These are phyloP conservation scores for Botrytis hyacinthi DNA, from an alignment of 2,329 filamentous ascomycete species.

Conservation along the genomic window DNA sequence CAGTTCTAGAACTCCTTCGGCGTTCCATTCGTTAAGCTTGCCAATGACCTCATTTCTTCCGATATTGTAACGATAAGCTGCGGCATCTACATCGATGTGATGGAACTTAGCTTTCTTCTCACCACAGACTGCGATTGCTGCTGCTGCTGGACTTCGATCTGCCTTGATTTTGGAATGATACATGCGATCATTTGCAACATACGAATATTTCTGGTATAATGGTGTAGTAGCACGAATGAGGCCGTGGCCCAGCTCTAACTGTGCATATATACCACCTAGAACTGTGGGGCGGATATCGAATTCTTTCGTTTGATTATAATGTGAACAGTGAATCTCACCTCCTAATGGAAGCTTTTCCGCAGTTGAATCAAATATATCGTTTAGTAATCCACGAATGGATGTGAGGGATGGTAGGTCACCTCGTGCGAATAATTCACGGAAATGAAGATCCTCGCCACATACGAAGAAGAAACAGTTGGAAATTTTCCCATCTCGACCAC, in stretches of 20 bases:
- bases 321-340: slow-evolving; percentile 48
- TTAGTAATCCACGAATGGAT: slow-evolving; percentile 49
- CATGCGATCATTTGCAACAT: slow-evolving; percentile 38
- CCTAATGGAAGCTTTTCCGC: slow-evolving; percentile 40
- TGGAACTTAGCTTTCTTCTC: slow-evolving; percentile 45
- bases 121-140: slow-evolving; percentile 45
- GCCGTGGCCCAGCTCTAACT: slow-evolving; percentile 58
- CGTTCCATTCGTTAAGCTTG: slow-evolving; percentile 54
- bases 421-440: slow-evolving; percentile 58
- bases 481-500: slow-evolving; percentile 51
- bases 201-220: slow-evolving; percentile 57
- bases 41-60: slow-evolving; percentile 49
- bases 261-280: slow-evolving; percentile 55
- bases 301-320: slow-evolving; percentile 46
- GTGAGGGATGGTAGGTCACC: slow-evolving; percentile 56
- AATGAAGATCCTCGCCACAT: slow-evolving; percentile 55
- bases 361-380: slow-evolving; percentile 49
- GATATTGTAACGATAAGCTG: slow-evolving; percentile 39
- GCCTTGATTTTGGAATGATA: slow-evolving; percentile 39
- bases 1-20: slow-evolving; percentile 50
- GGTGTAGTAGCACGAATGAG: slow-evolving; percentile 56
- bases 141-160: slow-evolving; percentile 45
- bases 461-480: slow-evolving; percentile 59
- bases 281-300: slow-evolving; percentile 54
- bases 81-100: slow-evolving; percentile 49